Percentiles rank a stretch among this genome's conserved stretches.
These are phyloP conservation scores for Rubroshorea leprosula DNA, from an alignment of 345 rosid species.

Conservation along the genomic window DNA sequence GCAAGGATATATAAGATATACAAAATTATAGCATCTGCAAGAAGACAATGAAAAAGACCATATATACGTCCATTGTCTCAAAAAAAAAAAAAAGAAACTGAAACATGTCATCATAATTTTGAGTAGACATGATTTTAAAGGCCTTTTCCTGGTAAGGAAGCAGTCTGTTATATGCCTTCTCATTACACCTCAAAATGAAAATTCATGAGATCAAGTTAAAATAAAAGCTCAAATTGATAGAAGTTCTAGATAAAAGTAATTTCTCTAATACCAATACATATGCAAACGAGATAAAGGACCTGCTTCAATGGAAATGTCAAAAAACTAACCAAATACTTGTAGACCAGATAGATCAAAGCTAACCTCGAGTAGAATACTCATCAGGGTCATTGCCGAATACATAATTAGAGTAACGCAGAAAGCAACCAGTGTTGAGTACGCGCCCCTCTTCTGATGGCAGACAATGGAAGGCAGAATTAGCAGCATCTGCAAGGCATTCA, in stretches of 20 bases:
- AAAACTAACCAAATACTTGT: not conserved
- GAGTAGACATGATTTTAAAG: not conserved
- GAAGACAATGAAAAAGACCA: not conserved
- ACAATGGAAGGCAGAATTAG: conserved; percentile 38
- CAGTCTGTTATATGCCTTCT: not conserved
- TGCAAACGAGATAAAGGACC: not conserved
- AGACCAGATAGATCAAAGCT: not conserved
- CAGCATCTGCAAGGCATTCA: conserved; percentile 48
- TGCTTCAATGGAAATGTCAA: not conserved
- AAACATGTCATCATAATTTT: not conserved
- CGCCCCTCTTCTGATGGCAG: conserved; percentile 36
- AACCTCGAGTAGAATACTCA: not conserved
- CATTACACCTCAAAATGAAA: not conserved
- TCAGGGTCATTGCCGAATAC: conserved; percentile 22
- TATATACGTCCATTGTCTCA: not conserved
- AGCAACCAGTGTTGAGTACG: conserved; percentile 64
- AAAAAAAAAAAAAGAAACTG: too few relatives aligned
- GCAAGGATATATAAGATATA: not conserved
- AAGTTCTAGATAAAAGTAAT: not conserved
- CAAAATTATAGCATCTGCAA: conserved; percentile 18
- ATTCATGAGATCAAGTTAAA: not conserved
- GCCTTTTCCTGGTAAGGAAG: not conserved
- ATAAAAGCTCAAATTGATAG: not conserved
- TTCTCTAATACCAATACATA: not conserved
- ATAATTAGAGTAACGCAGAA: conserved; percentile 45